Percentiles rank a stretch among this genome's conserved stretches.
phyloP scores from a whole-genome alignment of 768 basidiomycete genomes.

The Pleurotus citrinopileatus region DNA sequence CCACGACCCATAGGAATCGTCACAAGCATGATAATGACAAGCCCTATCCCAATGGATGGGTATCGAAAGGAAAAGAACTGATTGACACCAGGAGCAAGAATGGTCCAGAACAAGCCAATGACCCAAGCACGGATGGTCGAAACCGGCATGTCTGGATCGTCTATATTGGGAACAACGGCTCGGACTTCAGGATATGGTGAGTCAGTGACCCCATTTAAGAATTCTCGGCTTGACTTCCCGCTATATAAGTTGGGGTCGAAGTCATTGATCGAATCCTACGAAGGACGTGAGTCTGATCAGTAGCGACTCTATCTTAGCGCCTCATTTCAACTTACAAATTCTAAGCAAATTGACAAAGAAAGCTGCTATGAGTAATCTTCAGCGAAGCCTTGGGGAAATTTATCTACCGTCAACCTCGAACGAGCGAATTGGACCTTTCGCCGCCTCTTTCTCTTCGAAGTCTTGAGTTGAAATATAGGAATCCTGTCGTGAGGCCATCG shows the following conservation, averaged over 20 bases:
- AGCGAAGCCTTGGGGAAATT: too few relatives aligned
- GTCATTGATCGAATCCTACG: background rate
- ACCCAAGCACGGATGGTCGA: constrained; percentile 51
- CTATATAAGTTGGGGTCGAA: background rate
- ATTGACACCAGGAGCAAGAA: constrained; percentile 52
- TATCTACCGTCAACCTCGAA: too few relatives aligned
- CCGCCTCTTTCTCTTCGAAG: too few relatives aligned
- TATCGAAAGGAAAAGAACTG: constrained; percentile 56
- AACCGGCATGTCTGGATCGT: constrained; percentile 57
- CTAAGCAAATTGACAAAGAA: too few relatives aligned
- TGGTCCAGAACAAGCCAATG: constrained; percentile 51
- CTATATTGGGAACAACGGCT: constrained; percentile 61
- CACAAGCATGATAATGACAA: constrained; percentile 65
- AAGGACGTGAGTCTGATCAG: too few relatives aligned
- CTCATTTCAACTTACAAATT: too few relatives aligned
- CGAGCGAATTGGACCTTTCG: too few relatives aligned
- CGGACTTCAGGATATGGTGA: constrained; percentile 79
- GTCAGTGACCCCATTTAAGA: constrained; percentile 49
- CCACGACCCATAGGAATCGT: constrained; percentile 66
- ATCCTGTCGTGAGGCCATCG: too few relatives aligned
- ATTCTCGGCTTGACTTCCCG: background rate
- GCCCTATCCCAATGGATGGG: constrained; percentile 32
- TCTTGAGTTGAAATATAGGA: too few relatives aligned
- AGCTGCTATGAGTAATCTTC: too few relatives aligned
- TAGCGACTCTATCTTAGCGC: too few relatives aligned